Conservation (phyloP, 768 basidiomycete species). For the Amanita subjunquillea region DNA sequence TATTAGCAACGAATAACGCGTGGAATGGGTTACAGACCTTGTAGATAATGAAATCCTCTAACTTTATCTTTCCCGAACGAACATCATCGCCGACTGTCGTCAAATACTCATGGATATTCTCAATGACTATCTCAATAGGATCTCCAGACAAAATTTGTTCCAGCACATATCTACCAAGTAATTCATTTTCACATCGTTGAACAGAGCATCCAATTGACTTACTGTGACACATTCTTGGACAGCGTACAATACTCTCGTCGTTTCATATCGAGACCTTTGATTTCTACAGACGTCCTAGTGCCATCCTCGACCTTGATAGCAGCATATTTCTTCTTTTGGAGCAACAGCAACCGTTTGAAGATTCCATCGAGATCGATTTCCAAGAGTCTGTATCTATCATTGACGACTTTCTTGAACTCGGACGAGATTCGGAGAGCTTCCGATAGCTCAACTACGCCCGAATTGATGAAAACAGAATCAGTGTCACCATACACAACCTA, state of each 20-base stretch:
- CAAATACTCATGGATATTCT: conserved; percentile 89
- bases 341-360: conserved; percentile 82
- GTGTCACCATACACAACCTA: conserved; percentile 99
- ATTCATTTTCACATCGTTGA: background rate
- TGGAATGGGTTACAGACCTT: conserved; percentile 43
- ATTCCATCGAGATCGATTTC: conserved; percentile 96
- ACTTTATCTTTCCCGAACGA: conserved; percentile 60
- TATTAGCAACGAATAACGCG: background rate
- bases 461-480: conserved; percentile 97
- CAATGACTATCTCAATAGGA: conserved; percentile 79
- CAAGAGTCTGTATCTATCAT: conserved; percentile 88
- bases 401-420: conserved; percentile 92
- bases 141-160: conserved; percentile 89
- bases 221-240: conserved; percentile 92
- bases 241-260: conserved; percentile 88
- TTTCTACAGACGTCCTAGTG: conserved; percentile 65
- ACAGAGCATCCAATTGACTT: conserved; percentile 18
- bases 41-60: conserved; percentile 93
- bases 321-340: conserved; percentile 99
- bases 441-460: conserved; percentile 78
- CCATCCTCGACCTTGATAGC: conserved; percentile 91
- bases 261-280: conserved; percentile 99
- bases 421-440: conserved; percentile 88
- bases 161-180: conserved; percentile 60
- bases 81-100: conserved; percentile 67